A percentile compares a stretch with the other conserved stretches of the same genome.
Conservation (phyloP, 768 basidiomycete species). For the Neoboletus magnificus region DNA sequence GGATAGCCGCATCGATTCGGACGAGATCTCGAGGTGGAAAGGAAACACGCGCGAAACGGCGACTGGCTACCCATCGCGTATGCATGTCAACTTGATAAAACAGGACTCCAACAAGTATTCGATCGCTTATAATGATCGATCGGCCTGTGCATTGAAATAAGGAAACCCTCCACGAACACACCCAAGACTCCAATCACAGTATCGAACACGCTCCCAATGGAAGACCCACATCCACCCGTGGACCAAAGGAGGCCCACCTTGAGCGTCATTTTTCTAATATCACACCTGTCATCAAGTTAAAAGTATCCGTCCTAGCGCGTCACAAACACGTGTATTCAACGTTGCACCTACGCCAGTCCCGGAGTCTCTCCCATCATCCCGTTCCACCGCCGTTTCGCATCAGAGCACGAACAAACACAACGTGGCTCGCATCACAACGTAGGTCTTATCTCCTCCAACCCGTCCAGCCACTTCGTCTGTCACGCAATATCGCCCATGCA, state of each 20-base stretch:
- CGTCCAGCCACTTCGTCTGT: background rate
- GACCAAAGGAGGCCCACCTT: background rate
- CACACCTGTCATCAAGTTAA: background rate
- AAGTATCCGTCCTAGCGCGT: conserved; percentile 5
- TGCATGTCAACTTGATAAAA: background rate
- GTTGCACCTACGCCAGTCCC: conserved; percentile 3
- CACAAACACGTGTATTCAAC: conserved; percentile 20
- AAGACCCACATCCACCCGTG: background rate
- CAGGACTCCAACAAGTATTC: background rate
- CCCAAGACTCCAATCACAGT: background rate
- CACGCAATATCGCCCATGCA: background rate
- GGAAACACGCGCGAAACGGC: background rate
- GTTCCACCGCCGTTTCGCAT: background rate
- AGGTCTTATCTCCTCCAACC: background rate
- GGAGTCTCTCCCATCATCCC: background rate
- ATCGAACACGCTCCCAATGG: background rate
- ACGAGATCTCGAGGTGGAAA: conserved; percentile 1
- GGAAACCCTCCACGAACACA: background rate
- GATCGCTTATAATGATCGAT: conserved; percentile 4
- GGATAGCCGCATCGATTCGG: conserved; percentile 1
- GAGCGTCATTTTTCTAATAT: background rate
- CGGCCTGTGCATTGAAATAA: background rate
- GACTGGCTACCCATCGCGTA: background rate
- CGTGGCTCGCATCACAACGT: background rate
- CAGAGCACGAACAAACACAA: background rate